Evolutionary conservation across 163 green algal genomes (phyloP), one percentile per base, ranked within the genome.

Genomic region (Coccomyxa subellipsoidea): DNA sequence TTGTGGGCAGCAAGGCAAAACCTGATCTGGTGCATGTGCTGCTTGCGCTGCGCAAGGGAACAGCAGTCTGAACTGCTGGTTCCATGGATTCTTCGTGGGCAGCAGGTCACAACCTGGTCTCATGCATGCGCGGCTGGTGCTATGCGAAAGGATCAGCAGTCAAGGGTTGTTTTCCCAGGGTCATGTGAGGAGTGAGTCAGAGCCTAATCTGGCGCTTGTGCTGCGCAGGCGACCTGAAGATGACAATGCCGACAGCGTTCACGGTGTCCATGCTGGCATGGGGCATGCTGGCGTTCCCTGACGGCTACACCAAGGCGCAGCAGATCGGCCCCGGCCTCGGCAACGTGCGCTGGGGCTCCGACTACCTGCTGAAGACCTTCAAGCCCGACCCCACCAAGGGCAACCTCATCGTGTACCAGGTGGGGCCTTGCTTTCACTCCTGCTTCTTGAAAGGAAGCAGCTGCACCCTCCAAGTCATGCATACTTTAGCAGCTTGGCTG

Each of bases 171-270:
- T n/a, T n/a, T n/a, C n/a, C n/a, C n/a, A n/a, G n/a, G n/a, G n/a
- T n/a, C n/a, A n/a, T n/a, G n/a, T n/a, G n/a, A n/a, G n/a, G n/a
- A n/a, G n/a, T 59, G 39, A 27, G 47, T 59, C 47, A 8, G 47
- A 27, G 47, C 23, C 21, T 18, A 21, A 18, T 21, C 15, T 59
- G 47, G 47, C 23, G 47, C 15, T 59, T 12, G 23, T 59, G 23
- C 23, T 12, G 47, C 34, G 73, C 81, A 87, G 93, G 95, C 66
- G 92, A 92, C 81, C 83, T 96, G 23, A 96, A 97, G 90, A 90
- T 92, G 80, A 94, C 91, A 47, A 79, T 90, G 75, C 93, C 93
- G 35, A 91, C 94, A 53, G 93, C 93, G n/a, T 95, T 94, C 81
- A 89, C 91, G 18, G 85, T 87, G 12, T 82, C 84, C 34, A 88